Conservation (phyloP, 306 rosid genomes). For the Adenanthera pavonina region DNA sequence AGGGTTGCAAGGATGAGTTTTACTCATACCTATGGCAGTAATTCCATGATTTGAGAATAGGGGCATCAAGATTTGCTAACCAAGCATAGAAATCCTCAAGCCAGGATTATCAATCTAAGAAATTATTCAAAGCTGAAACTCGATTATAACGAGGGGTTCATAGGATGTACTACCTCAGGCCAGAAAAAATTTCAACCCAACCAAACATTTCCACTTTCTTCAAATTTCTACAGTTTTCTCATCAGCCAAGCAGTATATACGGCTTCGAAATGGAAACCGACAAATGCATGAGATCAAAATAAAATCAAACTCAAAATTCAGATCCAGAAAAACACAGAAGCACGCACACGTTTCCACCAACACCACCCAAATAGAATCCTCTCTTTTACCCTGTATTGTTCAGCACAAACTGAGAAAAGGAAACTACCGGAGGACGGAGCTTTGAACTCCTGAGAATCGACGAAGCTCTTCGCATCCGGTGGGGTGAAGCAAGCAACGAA, state of each 20-base stretch:
- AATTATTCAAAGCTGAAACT: neutral
- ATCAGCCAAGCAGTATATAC: slow-evolving; percentile 36
- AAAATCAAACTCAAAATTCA: neutral
- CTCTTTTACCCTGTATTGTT: neutral
- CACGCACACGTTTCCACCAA: slow-evolving; percentile 16
- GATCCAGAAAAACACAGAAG: slow-evolving; percentile 19
- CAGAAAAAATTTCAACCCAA: slow-evolving; percentile 14
- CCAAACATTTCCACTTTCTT: slow-evolving; percentile 15
- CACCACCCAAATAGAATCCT: neutral
- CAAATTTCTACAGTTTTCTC: slow-evolving; percentile 30
- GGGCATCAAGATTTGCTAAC: neutral
- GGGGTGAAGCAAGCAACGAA: slow-evolving; percentile 76
- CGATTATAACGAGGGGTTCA: neutral
- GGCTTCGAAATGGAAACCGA: slow-evolving; percentile 8
- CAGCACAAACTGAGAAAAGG: neutral
- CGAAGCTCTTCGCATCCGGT: slow-evolving; percentile 57
- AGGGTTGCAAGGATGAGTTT: neutral
- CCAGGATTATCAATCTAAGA: slow-evolving; percentile 2
- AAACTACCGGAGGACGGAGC: slow-evolving; percentile 57
- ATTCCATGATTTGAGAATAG: slow-evolving; percentile 32
- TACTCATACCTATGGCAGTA: neutral
- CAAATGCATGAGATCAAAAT: neutral
- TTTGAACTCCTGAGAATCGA: slow-evolving; percentile 57
- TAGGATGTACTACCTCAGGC: neutral
- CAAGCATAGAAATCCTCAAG: neutral